phyloP scores from a whole-genome alignment of 352 stramenopile genomes.

The Globisporangium mamillatum region DNA sequence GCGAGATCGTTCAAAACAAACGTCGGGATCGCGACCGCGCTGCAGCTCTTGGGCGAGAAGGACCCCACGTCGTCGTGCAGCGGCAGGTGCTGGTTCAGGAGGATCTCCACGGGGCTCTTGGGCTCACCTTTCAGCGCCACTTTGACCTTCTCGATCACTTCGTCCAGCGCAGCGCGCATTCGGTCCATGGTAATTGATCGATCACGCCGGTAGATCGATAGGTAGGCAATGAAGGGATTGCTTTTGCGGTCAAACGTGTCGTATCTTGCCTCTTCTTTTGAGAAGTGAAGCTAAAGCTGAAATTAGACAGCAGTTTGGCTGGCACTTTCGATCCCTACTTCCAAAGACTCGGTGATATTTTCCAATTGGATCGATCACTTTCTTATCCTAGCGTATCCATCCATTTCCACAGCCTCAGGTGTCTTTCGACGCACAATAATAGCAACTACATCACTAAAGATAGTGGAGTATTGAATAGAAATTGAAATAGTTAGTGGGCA shows the following conservation, averaged over 20 bases:
- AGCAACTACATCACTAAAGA: neutral
- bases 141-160: slow-evolving; percentile 66
- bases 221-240: neutral
- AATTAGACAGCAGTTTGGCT: neutral
- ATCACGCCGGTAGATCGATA: neutral
- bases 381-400: neutral
- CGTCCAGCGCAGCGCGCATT: slow-evolving; percentile 50
- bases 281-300: neutral
- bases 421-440: neutral
- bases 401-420: neutral
- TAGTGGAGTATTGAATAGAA: neutral
- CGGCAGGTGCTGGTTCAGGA: slow-evolving; percentile 60
- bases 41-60: slow-evolving; percentile 41
- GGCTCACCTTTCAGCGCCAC: slow-evolving; percentile 47
- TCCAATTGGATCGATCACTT: neutral
- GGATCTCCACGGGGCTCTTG: slow-evolving; percentile 57
- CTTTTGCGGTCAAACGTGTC: neutral
- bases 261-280: neutral
- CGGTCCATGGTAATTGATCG: slow-evolving; percentile 38
- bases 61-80: slow-evolving; percentile 46
- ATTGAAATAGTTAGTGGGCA: neutral
- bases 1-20: slow-evolving; percentile 58
- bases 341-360: neutral
- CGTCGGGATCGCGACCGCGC: slow-evolving; percentile 40
- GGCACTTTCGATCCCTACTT: neutral